Evolutionary conservation across 2,329 filamentous ascomycete genomes (phyloP), one percentile per base, ranked within the genome.

Genomic region (Chaetoscypha palmicola): DNA sequence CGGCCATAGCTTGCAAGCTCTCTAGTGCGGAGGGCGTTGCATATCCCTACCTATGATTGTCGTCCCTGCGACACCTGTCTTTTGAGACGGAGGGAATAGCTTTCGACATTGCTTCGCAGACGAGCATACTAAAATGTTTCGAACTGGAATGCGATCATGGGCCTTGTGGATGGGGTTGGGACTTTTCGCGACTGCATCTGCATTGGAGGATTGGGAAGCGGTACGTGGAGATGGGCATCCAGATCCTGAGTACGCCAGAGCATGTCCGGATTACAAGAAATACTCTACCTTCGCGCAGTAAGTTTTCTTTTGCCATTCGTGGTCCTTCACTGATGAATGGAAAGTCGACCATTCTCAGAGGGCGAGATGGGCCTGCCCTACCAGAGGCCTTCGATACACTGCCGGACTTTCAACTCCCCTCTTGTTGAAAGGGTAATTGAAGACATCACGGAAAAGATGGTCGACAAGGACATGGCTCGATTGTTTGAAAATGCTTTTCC

Each of bases 401-500:
- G 92, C 64, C 86, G 92, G 51, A 96, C 90, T 0, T 98, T 97
- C 66, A 77, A 80, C 44, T 96, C 90, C 1, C 77, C 84, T 19
- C 74, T 83, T 3, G 94, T 97, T 35, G 92, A 98, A 64, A 74
- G 85, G 58, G 85, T 96, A 40, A 96, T 98, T 50, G 64, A 79
- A 22, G 81, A 96, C 54, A 73, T 98, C 53, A 92, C 83, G 4
- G 73, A 77, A 21, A 82, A 79, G 41, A 85, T 98, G 68, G 74
- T 81, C 47, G 83, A 97, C 58, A 83, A 83, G 12, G 92, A 97
- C 57, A 76, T 98, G 10, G 91, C 91, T 3, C 81, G 90, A 20
- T 71, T 98, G 9, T 98, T 98, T 62, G 88, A 94, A 62, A 98
- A 98, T 61, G 82, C 91, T 2, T 97, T 94, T 53, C 91, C 91